Evolutionary conservation across 1,139 yeast species (phyloP), one percentile per base, ranked within the genome.

Genomic region (Candida frijolesensis): DNA sequence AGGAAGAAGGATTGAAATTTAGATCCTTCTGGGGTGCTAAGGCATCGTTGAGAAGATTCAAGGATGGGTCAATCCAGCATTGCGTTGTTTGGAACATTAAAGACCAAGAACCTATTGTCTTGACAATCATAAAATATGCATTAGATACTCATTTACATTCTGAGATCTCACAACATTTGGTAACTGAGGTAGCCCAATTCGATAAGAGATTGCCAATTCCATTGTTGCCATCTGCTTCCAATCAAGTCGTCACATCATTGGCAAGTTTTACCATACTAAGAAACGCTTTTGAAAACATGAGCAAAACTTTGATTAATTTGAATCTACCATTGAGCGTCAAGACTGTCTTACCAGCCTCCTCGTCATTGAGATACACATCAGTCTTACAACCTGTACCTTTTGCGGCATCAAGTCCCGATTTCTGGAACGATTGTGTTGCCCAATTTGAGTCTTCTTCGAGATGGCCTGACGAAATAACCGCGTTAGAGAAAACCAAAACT

Each of bases 391-490:
- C 98, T 0, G 89, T 85, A 38, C 96, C 97, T 39, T 89, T 81
- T 72, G 94, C 95, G 14, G 69, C 72, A 3, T 80, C 89, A 1
- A 86, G 82, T 59, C 92, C 92, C 5, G 92, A 89, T 63, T 88
- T 87, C 59, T 83, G 89, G 76, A 89, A 88, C 57, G 91, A 87
- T 47, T 84, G 86, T 25, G 78, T 92, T 11, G 67, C 95, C 44
- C 96, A 91, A 67, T 90, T 95, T 67, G 99, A 95, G 70, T 76
- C 89, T 3, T 88, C 97, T 1, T 78, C 84, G n/a, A 84, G 85
- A 66, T 95, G 99, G 99, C 99, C 99, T 1, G 96, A 89, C 67
- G 97, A 94, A 65, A 66, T 90, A 4, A 72, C 78, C 35, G 92
- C 97, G 0, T 72, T 91, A 51, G 99, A 94, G 64, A 85, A 87